Evolutionary conservation across 805 yeast species (phyloP).

Genomic region (Starmerella stigmatis): DNA sequence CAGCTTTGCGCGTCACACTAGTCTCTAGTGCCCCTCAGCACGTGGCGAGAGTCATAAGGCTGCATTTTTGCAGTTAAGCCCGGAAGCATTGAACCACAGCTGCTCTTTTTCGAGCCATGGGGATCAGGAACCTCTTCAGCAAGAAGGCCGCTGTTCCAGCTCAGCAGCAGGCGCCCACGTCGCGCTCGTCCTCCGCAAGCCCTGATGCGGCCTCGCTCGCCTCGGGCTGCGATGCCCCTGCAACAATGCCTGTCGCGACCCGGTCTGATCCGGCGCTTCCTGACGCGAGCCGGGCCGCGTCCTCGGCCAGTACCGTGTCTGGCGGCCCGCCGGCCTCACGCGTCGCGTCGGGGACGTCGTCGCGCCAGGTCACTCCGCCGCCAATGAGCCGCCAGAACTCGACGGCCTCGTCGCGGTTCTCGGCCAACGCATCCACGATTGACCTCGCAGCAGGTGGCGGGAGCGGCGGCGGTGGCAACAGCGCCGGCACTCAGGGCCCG

Average conservation of each 20-base stretch:
- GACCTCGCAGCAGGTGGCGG: no score
- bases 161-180: not conserved
- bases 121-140: conserved; percentile 15
- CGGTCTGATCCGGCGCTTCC: no score
- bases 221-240: not conserved
- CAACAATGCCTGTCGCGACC: not conserved
- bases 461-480: not conserved
- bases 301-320: no score
- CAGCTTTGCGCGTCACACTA: conserved; percentile 4
- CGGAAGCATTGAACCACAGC: not conserved
- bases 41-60: conserved; percentile 16
- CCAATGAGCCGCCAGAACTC: conserved; percentile 19
- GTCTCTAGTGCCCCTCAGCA: conserved; percentile 7
- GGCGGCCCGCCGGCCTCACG: not conserved
- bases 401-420: conserved; percentile 3
- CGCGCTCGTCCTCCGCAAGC: not conserved
- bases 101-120: conserved; percentile 10
- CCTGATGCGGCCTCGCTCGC: not conserved
- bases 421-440: no score
- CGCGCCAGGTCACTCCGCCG: conserved; percentile 5
- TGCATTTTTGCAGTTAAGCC: conserved; percentile 3
- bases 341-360: not conserved
- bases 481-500: not conserved
- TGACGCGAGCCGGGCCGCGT: no score
- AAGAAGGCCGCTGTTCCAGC: conserved; percentile 9